Base-by-base conservation (phyloP, 495 filamentous ascomycete species). In the Aspergillus avenaceus region DNA sequence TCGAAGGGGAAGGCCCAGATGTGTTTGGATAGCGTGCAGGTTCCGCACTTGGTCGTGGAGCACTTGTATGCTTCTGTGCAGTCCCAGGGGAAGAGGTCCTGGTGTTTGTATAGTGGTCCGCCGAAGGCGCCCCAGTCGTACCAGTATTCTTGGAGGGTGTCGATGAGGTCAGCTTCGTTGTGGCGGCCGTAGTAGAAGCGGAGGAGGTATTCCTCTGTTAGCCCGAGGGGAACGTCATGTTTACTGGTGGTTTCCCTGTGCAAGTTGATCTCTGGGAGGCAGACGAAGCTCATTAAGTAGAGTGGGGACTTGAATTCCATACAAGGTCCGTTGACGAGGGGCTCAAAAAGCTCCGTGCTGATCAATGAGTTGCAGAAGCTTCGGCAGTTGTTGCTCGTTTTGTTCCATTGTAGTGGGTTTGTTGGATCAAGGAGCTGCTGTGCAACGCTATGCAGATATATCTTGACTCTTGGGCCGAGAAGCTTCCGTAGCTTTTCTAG, bases 1-100 rank as follows among this genome's bases (percentile, higher is more conserved):
- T 74, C 70, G 48, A 76, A 76, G 3, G 71, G 73, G 36, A 74
- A 76, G 1, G 66, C 69, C 67, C 60, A 70, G 7, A 70, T 49
- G 49, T 76, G 71, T 32, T 71, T 73, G 12, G 71, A 31, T 7
- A 74, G 50, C 37, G 68, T 73, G 58, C 71, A 76, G 2, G 60
- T 48, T 24, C 62, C 60, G 55, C 70, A 74, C 6, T 14, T 52
- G 4, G 49, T 48, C 0, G 70, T 59, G 34, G 68, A 64, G 8
- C 59, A 54, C 24, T 55, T 55, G 54, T 59, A 71, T n/a, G 69
- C 71, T 45, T 73, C 67, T 12, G 72, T 74, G 58, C 69, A 75
- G 49, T 75, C 71, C 72, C 69, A 73, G 14, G 67, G 68, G 41
- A 75, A 75, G 27, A 71, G 40, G 47, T 64, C 50, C 28, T 70